Base-by-base conservation (phyloP, 306 rosid genomes). In the Vachellia collinsii region DNA sequence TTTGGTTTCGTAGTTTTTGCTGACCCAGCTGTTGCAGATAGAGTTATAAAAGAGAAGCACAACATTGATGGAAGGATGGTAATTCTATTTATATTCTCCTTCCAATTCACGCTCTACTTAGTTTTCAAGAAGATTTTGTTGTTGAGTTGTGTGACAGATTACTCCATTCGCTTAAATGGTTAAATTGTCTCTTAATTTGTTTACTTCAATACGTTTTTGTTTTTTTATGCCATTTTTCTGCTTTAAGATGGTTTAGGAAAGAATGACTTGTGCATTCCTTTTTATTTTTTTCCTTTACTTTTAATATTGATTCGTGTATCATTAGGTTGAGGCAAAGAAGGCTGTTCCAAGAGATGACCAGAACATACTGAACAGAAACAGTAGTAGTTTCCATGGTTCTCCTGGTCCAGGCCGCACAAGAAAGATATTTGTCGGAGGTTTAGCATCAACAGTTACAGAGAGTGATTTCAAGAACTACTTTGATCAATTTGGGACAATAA, bases 311-410 rank as follows among this genome's bases (percentile, higher is more conserved):
- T 78, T 44, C 62, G 39, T 81, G 65, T 85, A 68, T 84, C 39
- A 63, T 50, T 85, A 96, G 99, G 98, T 96, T 84, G 99, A 96
- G 85, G 98, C 98, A 1, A 95, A 96, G 88, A 96, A 91, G 90
- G 99, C 98, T 63, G 98, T 96, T 85, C 99, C 99, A 20, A 85
- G 98, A 87, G 98, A 96, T 80, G 99, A 96, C 81, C 99, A 92
- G 88, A 93, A 89, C 83, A 86, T 88, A 72, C 74, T 91, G 83
- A 90, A 82, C 79, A 93, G 99, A 87, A 92, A 39, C 87, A 88
- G 83, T 83, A 88, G 94, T 51, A 93, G 89, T 88, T 87, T 93
- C 81, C 97, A 93, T 0, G 97, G 97, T 80, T 93, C 99, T 81
- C 97, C 98, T 25, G 96, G 97, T 78, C 92, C 93, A 16, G 90